These are phyloP conservation scores for Leccinum fibrillosum DNA, from an alignment of 768 basidiomycete genomes.

Conservation along the genomic window DNA sequence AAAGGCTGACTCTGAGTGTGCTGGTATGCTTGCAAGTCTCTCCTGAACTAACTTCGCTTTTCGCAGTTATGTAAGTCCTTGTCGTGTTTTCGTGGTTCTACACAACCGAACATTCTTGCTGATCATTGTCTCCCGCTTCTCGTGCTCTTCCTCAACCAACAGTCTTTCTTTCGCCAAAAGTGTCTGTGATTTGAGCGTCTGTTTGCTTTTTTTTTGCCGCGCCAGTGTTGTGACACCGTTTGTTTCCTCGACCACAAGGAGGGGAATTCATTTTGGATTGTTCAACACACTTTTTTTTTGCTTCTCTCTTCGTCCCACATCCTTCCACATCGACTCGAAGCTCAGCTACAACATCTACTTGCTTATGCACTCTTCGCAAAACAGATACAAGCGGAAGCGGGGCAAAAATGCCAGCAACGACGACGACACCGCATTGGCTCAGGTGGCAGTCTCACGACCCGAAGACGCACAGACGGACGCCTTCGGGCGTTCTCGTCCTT, in stretches of 20 bases:
- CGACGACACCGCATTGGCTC: slow-evolving; percentile 39
- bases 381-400: slow-evolving; percentile 50
- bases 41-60: slow-evolving; percentile 25
- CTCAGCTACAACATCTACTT: slow-evolving; percentile 17
- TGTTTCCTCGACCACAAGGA: slow-evolving; percentile 23
- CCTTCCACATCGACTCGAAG: slow-evolving; percentile 17
- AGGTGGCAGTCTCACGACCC: slow-evolving; percentile 40
- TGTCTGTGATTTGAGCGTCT: slow-evolving; percentile 32
- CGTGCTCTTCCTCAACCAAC: slow-evolving; percentile 14
- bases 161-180: slow-evolving; percentile 16
- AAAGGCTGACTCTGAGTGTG: slow-evolving; percentile 30
- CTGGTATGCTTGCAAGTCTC: slow-evolving; percentile 30
- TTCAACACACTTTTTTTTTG: slow-evolving; percentile 31
- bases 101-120: slow-evolving; percentile 21
- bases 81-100: slow-evolving; percentile 22
- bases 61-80: slow-evolving; percentile 36
- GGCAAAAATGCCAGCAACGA: slow-evolving; percentile 49
- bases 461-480: slow-evolving; percentile 52
- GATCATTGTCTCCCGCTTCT: slow-evolving; percentile 14
- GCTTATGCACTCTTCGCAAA: slow-evolving; percentile 38
- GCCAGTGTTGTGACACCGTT: slow-evolving; percentile 12
- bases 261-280: slow-evolving; percentile 25
- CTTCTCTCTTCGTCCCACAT: slow-evolving; percentile 18
- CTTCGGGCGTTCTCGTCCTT: slow-evolving; percentile 52
- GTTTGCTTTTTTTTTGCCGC: slow-evolving; percentile 27